Base-by-base conservation (phyloP, 331 rosid species). In the Phaseolus coccineus region DNA sequence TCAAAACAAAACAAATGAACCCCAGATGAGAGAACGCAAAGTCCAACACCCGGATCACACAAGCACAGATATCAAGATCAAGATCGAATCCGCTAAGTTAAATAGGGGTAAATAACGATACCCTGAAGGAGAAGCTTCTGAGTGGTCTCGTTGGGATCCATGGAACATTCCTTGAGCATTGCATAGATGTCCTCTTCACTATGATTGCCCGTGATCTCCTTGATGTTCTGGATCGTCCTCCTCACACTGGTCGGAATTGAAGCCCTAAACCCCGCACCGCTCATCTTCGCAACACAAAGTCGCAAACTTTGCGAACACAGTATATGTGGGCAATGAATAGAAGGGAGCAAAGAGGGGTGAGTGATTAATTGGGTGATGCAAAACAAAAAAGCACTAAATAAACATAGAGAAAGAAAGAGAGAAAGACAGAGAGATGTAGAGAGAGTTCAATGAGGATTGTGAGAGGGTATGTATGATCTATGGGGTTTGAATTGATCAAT, bases 101-200 rank as follows among this genome's bases (percentile, higher is more conserved):
- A 42, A 69, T 46, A 35, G 12, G 5, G 31, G 64, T 44, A 11
- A 25, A 33, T 1, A 79, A 61, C 7, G 53, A 80, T 87, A 95
- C 99, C 99, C 95, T 89, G 98, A 80, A 75, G 71, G 56, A 91
- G 97, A 56, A 95, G 99, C 89, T 91, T 95, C 83, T 95, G 97
- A 40, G 89, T 12, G 33, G 99, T 93, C 84, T 95, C 99, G 73
- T 95, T 79, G 85, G 99, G 99, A 95, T 95, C 99, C 99, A 95
- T 95, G 73, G 90, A 85, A 81, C 98, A 95, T 57, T 95, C 99
- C 83, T 80, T 91, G 63, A 95, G 99, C 98, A 93, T 93, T 91
- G 98, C 92, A 85, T 93, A 86, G 84, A 93, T 88, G 73, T 95
- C 99, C 24, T 91, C 97, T 30, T 93, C 96, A 85, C 91, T 91